Evolutionary conservation across 768 basidiomycete species (phyloP), one percentile per base, ranked within the genome.

Genomic region (Hygrophoropsis aurantiaca): DNA sequence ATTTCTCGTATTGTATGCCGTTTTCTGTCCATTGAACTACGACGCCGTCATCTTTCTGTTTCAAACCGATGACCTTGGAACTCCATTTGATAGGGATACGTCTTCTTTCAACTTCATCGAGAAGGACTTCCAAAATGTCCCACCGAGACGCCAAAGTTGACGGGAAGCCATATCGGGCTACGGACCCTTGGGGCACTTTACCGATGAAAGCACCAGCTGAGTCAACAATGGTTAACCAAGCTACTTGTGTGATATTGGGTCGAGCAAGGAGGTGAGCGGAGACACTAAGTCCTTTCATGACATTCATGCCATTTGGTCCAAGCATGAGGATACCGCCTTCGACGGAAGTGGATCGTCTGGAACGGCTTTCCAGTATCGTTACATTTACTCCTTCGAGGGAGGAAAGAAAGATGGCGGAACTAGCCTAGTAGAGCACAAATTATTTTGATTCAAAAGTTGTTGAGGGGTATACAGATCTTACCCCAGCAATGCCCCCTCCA

Each of bases 101-200:
- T 15, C 21, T 47, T 18, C 40, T 55, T 46, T 66, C 55, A 8
- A 62, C 54, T 32, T 57, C 56, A 35, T 66, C 59, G 30, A 65
- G 49, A n/a, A 65, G 46, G 27, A 67, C 58, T 21, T 65, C 60
- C n/a, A 67, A 53, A 5, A 60, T 49, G 38, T 67, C 65, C 27
- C 63, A 65, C 34, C 63, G 60, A 50, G 55, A 49, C 38, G 61
- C 33, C 47, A 58, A 50, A 15, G 42, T 57, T 11, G 65, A 67
- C 7, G 58, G 52, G 30, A 60, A 57, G 11, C 60, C 60, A 18
- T 65, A 52, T 38, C 62, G 60, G 38, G 62, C 39, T 42, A 45
- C 40, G 9, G 58, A 60, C 21, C 65, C 65, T 20, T 65, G 60
- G 2, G 59, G 51, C 4, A 61, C 50, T 13, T 44, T 59, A 42